Conservation (phyloP, 108 stramenopile genomes). For the Thalassiosira profunda region DNA sequence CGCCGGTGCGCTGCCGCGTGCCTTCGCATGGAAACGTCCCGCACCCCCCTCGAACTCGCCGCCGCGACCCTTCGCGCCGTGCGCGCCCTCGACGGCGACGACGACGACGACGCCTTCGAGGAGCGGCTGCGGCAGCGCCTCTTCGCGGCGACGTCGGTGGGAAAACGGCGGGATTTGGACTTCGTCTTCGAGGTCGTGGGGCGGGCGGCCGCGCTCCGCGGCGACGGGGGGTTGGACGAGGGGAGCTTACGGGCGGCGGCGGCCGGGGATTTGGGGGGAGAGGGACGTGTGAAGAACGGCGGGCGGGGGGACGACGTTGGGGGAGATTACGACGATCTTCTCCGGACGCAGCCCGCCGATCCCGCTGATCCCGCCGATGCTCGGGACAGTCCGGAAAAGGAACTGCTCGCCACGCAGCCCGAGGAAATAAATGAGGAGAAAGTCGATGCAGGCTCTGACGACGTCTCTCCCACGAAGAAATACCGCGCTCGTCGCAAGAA, state of each 20-base stretch:
- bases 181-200: conserved; percentile 48
- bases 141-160: neutral
- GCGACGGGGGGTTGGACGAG: conserved; percentile 64
- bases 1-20: conserved; percentile 6
- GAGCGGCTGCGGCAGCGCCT: neutral
- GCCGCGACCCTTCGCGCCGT: conserved; percentile 1
- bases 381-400: conserved; percentile 28
- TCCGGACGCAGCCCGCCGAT: too few species aligned
- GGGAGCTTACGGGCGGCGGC: too few species aligned
- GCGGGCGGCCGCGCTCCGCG: conserved; percentile 56
- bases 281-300: too few species aligned
- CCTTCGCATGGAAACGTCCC: conserved; percentile 16
- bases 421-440: neutral
- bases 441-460: neutral
- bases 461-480: conserved; percentile 1
- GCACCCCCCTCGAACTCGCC: conserved; percentile 12
- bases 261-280: too few species aligned
- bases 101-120: neutral
- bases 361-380: too few species aligned
- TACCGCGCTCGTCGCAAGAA: conserved; percentile 24
- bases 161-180: conserved; percentile 4
- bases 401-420: neutral
- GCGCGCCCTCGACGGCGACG: neutral
- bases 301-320: too few species aligned
- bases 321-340: too few species aligned